Percentiles rank a stretch among this genome's conserved stretches.
These are phyloP conservation scores for Aureobasidium musti DNA, from an alignment of 2,329 filamentous ascomycete species.

Conservation along the genomic window DNA sequence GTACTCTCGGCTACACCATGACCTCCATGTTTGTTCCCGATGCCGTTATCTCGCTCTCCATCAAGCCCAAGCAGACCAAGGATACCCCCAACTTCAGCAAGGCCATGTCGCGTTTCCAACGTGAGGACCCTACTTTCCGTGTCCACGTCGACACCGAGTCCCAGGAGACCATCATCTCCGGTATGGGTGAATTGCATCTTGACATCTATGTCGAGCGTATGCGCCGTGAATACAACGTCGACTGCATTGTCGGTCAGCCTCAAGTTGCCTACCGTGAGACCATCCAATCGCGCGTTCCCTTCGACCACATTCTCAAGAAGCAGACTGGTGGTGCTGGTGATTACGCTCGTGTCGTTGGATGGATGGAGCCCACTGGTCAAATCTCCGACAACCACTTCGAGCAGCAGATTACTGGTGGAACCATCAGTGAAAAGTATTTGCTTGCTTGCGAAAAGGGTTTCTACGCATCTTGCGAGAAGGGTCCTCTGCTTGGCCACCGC, in stretches of 20 bases:
- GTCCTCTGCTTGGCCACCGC: conserved; percentile 87
- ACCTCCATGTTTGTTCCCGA: conserved; percentile 98
- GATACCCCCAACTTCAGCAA: conserved; percentile 95
- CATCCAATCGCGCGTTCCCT: conserved; percentile 74
- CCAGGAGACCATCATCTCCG: conserved; percentile 95
- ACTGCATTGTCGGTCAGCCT: conserved; percentile 92
- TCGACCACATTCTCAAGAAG: conserved; percentile 92
- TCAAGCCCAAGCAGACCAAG: conserved; percentile 91
- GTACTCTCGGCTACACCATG: conserved; percentile 89
- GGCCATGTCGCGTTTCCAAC: conserved; percentile 97
- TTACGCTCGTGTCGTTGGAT: conserved; percentile 89
- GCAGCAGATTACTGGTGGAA: conserved; percentile 82
- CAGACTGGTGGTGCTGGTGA: conserved; percentile 95
- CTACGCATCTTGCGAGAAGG: conserved; percentile 76
- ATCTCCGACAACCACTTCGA: conserved; percentile 80
- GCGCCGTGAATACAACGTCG: conserved; percentile 93
- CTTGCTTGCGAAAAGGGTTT: conserved; percentile 96
- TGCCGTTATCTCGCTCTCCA: conserved; percentile 95
- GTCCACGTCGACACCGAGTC: conserved; percentile 90
- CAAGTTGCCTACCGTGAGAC: conserved; percentile 98
- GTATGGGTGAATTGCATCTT: conserved; percentile 96
- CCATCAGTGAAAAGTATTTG: conserved; percentile 93
- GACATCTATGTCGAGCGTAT: conserved; percentile 98
- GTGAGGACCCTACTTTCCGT: conserved; percentile 96
- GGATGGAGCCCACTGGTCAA: conserved; percentile 78